phyloP scores from a whole-genome alignment of 2,329 filamentous ascomycete genomes.

The Penicillium sclerotiorum region DNA sequence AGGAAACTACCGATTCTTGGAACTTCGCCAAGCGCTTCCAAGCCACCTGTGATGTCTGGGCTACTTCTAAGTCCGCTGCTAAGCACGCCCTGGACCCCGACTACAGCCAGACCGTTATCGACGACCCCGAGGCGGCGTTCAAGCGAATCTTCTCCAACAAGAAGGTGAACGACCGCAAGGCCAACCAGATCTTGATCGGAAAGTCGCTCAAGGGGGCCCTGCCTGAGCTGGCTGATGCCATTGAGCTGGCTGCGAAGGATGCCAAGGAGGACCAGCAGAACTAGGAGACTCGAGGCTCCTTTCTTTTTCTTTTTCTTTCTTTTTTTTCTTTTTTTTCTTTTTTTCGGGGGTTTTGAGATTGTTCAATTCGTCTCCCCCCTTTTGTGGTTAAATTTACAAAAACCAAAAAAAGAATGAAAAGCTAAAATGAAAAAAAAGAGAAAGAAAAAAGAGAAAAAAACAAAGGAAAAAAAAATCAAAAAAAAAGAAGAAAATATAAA shows the following conservation, averaged over 20 bases:
- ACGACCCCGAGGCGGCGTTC: neutral
- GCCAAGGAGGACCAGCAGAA: neutral
- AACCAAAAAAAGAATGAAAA: no score
- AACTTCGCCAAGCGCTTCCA: neutral
- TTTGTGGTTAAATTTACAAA: no score
- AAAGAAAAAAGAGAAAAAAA: no score
- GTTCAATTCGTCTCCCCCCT: no score
- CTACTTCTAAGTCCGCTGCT: neutral
- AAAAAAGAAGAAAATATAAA: no score
- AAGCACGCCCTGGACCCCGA: neutral
- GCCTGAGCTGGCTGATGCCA: no score
- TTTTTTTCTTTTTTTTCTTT: neutral
- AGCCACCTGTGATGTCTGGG: neutral
- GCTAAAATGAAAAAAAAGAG: no score
- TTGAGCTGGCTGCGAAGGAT: no score
- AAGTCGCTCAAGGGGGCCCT: no score
- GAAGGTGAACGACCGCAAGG: slow-evolving; percentile 2
- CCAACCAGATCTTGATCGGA: neutral
- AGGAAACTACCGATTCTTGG: no score
- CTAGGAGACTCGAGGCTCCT: neutral
- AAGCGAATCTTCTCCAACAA: neutral
- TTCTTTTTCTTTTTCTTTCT: neutral
- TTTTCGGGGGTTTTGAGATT: no score
- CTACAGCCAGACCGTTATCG: neutral
- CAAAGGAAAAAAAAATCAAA: no score